Conservation (phyloP, 2,329 filamentous ascomycete species). For the Epichloe glyceriae region DNA sequence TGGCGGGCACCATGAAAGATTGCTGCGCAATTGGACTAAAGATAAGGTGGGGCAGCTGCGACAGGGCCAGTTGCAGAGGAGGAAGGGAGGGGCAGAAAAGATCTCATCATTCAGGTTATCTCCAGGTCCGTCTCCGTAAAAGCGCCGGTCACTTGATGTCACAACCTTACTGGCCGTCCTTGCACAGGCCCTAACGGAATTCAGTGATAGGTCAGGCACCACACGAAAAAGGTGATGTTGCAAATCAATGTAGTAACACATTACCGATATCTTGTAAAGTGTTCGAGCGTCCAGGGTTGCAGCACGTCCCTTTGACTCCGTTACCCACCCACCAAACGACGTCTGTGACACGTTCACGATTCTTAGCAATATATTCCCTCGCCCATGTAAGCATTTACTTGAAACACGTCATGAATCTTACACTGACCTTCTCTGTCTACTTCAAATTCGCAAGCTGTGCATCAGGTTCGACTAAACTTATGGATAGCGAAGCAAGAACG, state of each 20-base stretch:
- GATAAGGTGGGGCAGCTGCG: conserved; percentile 12
- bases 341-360: background rate
- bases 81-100: conserved; percentile 9
- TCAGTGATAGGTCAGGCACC: background rate
- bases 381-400: too few species aligned
- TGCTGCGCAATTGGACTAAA: conserved; percentile 5
- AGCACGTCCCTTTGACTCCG: background rate
- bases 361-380: too few species aligned
- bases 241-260: background rate
- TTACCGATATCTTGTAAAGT: background rate
- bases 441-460: too few species aligned
- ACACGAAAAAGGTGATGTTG: background rate
- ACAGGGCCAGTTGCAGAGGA: conserved; percentile 2
- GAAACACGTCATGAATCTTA: too few species aligned
- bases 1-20: conserved; percentile 3
- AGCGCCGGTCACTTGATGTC: background rate
- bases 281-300: background rate
- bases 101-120: conserved; percentile 7
- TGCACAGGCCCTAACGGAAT: background rate
- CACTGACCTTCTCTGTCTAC: too few species aligned
- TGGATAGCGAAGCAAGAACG: too few species aligned
- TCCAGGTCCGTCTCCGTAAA: background rate
- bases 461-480: too few species aligned
- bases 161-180: background rate
- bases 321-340: background rate